Base-by-base conservation (phyloP, 2,329 filamentous ascomycete genomes). In the Colletotrichum salicis region DNA sequence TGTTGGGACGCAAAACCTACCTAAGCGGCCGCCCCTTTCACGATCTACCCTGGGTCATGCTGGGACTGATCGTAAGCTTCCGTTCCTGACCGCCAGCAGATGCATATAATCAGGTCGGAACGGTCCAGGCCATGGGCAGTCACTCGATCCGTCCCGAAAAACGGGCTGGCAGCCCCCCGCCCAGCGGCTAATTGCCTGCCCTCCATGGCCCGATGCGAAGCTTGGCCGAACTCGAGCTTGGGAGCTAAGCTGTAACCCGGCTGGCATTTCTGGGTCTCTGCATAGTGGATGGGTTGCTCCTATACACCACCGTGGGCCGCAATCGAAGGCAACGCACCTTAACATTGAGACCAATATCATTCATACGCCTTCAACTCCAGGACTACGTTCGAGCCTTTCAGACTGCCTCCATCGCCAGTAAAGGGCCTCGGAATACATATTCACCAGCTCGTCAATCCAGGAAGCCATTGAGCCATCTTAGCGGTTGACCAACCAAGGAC, bases 111-210 rank as follows among this genome's bases (percentile, higher is more conserved):
- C 63, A 22, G 57, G 60, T 22, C 70, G 65, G 35, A 51, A 69
- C 55, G 67, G 33, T 57, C 15, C 56, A 56, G 58, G 64, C 60
- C 51, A 51, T 66, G 60, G 59, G 45, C 59, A 64, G 27, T 72
- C 19, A 70, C 37, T 70, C 65, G 55, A 69, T 41, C 59, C 55
- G 59, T 69, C 60, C 65, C 65, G 70, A 33, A 56, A 35, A 58
- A 60, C 19, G 19, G 70, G 55, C 58, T 60, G 37, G 54, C 59
- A 59, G 45, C 52, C 35, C 13, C 41, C 37, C 41, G 41, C 41
- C 19, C 29, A 55, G 70, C 65, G 70, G 59, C 55, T 70, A 70
- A 61, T 13, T 48, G 13, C 60, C 60, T 63, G 31, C 5, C 33
- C 48, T 41, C 37, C 55, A 51, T 69, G 33, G 52, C 56, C 48